Conservation (phyloP, 495 filamentous ascomycete species). For the Neurospora tetraspora region DNA sequence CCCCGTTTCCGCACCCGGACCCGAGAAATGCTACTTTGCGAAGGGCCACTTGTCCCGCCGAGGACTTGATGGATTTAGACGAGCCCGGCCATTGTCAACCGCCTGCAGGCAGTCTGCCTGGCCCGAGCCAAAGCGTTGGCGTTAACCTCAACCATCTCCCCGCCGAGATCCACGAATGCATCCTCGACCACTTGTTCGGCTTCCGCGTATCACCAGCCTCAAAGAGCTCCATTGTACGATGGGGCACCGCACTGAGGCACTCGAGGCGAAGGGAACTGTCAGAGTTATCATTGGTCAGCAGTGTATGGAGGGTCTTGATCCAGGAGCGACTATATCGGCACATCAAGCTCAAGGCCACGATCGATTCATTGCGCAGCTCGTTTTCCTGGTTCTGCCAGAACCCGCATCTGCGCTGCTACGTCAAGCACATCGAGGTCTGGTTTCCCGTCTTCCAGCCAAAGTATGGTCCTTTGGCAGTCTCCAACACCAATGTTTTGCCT, state of each 20-base stretch:
- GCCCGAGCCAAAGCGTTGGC: slow-evolving; percentile 26
- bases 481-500: slow-evolving; percentile 31
- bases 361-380: slow-evolving; percentile 44
- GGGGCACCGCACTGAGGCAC: slow-evolving; percentile 56
- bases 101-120: slow-evolving; percentile 10
- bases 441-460: slow-evolving; percentile 59
- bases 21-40: slow-evolving; percentile 31
- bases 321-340: slow-evolving; percentile 63
- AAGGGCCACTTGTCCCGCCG: slow-evolving; percentile 27
- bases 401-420: slow-evolving; percentile 48
- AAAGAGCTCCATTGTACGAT: slow-evolving; percentile 42
- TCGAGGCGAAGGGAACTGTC: slow-evolving; percentile 56
- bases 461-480: slow-evolving; percentile 31
- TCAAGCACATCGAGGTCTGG: slow-evolving; percentile 65
- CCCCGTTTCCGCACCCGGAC: slow-evolving; percentile 46
- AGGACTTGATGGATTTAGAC: slow-evolving; percentile 16
- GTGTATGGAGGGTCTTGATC: slow-evolving; percentile 52
- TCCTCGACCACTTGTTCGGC: slow-evolving; percentile 60
- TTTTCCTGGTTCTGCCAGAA: slow-evolving; percentile 47
- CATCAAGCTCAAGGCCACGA: slow-evolving; percentile 62
- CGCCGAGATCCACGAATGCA: slow-evolving; percentile 60
- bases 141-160: slow-evolving; percentile 47
- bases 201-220: slow-evolving; percentile 50
- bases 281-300: slow-evolving; percentile 52
- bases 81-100: slow-evolving; percentile 6